Evolutionary conservation across 768 basidiomycete genomes (phyloP).

Genomic region (Amanita phalloides): DNA sequence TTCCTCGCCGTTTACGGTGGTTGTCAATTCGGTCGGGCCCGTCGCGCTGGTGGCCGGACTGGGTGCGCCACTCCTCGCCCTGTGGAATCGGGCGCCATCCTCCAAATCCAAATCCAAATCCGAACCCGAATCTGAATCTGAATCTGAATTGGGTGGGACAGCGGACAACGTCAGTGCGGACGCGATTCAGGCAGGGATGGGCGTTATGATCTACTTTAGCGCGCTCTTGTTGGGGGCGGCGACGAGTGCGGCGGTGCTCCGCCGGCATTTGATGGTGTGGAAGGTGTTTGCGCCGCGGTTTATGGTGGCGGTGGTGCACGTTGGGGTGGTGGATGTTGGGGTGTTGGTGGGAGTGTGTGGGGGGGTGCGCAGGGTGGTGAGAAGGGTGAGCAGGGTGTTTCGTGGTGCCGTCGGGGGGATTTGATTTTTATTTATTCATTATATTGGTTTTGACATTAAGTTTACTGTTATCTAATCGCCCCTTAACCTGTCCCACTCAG

Average conservation of each 20-base stretch:
- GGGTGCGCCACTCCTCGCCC: no score
- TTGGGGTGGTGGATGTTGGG: constrained; percentile 64
- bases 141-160: neutral
- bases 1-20: no score
- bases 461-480: no score
- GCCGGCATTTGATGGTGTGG: constrained; percentile 96
- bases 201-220: constrained; percentile 61
- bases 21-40: no score
- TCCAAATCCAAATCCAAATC: no score
- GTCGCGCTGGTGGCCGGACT: no score
- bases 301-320: constrained; percentile 60
- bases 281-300: constrained; percentile 96
- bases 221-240: constrained; percentile 57
- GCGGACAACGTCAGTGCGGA: constrained; percentile 23
- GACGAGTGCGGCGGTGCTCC: constrained; percentile 58
- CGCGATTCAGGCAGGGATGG: constrained; percentile 44
- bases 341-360: constrained; percentile 52
- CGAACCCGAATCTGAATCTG: no score
- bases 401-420: no score
- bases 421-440: no score
- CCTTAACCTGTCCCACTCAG: no score
- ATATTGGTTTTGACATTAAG: no score
- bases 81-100: no score
- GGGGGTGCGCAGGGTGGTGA: constrained; percentile 27
- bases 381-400: neutral